phyloP scores from a whole-genome alignment of 176 grass and related monocot genomes.

The Cenchrus purpureus region DNA sequence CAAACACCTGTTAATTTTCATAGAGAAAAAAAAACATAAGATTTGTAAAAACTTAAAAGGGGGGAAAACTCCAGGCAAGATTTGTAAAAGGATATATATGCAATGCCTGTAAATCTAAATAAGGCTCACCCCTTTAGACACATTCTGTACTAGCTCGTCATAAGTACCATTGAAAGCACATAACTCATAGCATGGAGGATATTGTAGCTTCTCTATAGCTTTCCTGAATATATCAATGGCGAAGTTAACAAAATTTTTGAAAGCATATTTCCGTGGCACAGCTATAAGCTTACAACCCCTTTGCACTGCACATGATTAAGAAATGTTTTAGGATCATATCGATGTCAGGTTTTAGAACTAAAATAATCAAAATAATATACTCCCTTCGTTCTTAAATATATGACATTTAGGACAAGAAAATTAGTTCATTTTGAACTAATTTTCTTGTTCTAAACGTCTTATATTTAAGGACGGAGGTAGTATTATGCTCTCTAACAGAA shows the following conservation, averaged over 20 bases:
- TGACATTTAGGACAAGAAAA: too few relatives aligned
- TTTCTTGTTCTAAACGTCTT: too few relatives aligned
- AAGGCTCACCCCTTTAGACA: slow-evolving; percentile 46
- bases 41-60: too few relatives aligned
- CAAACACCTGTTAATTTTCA: background rate
- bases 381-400: too few relatives aligned
- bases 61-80: background rate
- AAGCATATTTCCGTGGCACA: slow-evolving; percentile 51
- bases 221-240: slow-evolving; percentile 55
- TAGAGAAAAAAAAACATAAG: background rate
- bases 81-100: background rate
- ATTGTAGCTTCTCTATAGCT: slow-evolving; percentile 31
- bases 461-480: too few relatives aligned
- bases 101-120: background rate
- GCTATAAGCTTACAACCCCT: slow-evolving; percentile 43
- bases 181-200: slow-evolving; percentile 17
- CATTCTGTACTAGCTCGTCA: slow-evolving; percentile 52
- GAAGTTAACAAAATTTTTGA: slow-evolving; percentile 49
- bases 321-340: background rate
- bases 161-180: slow-evolving; percentile 9
- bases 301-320: background rate
- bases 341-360: background rate
- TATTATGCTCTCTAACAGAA: too few relatives aligned
- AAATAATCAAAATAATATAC: too few relatives aligned
- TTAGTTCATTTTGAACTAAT: too few relatives aligned